Evolutionary conservation across 768 basidiomycete genomes (phyloP).

Genomic region (Lentinula raphanica): DNA sequence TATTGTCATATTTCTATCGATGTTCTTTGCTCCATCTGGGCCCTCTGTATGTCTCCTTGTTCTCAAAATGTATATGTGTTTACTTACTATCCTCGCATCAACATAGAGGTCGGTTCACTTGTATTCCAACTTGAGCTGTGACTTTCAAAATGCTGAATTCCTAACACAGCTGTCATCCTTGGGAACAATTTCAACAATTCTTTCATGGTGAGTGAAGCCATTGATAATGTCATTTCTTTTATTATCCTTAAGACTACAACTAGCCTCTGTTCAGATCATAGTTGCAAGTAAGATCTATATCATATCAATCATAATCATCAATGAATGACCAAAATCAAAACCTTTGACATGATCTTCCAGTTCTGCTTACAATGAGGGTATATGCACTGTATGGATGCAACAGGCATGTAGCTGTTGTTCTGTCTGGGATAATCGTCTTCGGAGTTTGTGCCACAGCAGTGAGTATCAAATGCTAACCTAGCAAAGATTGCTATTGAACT

Average conservation of each 20-base stretch:
- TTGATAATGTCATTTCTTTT: too few relatives aligned
- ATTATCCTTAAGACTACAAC: neutral
- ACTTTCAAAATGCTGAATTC: neutral
- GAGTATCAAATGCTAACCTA: neutral
- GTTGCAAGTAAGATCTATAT: conserved; percentile 1
- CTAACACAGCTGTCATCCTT: neutral
- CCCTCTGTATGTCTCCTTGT: neutral
- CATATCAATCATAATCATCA: too few relatives aligned
- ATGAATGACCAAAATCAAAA: too few relatives aligned
- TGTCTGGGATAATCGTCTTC: neutral
- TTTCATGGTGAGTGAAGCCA: neutral
- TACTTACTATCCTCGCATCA: neutral
- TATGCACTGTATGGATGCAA: neutral
- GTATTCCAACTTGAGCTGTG: too few relatives aligned
- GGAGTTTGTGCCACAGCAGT: neutral
- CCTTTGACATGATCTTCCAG: neutral
- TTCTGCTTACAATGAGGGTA: neutral
- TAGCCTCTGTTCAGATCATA: neutral
- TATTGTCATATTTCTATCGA: conserved; percentile 1
- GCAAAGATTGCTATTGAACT: neutral
- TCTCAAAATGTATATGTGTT: neutral
- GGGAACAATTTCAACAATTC: neutral
- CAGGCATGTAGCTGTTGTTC: neutral
- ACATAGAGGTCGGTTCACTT: neutral
- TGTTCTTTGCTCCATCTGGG: neutral